Evolutionary conservation across 2,329 filamentous ascomycete species (phyloP).

Genomic region (Alternaria sp.): DNA sequence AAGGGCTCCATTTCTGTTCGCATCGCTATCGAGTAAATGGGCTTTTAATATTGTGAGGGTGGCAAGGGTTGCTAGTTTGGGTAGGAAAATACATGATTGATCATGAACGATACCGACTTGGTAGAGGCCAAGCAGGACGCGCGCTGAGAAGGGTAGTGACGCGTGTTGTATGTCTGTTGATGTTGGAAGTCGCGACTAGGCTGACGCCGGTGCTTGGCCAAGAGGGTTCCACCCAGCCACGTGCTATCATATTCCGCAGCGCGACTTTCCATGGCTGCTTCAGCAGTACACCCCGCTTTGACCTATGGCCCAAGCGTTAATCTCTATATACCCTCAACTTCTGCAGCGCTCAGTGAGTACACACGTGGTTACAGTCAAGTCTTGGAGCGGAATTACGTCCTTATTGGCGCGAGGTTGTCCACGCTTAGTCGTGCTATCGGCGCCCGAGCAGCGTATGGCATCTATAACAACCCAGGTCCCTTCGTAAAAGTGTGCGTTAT

Average conservation of each 20-base stretch:
- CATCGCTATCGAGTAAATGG: conserved; percentile 30
- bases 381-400: background rate
- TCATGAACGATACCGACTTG: background rate
- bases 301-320: background rate
- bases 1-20: conserved; percentile 36
- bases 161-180: background rate
- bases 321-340: background rate
- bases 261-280: background rate
- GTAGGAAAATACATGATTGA: background rate
- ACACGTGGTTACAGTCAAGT: background rate
- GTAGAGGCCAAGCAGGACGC: background rate
- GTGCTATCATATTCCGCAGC: background rate
- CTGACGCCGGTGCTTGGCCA: background rate
- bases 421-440: background rate
- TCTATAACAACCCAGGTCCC: background rate
- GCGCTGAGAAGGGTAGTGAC: background rate
- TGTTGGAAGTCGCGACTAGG: background rate
- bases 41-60: background rate
- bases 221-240: background rate
- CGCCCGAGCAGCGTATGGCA: background rate
- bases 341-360: background rate
- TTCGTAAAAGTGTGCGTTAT: background rate
- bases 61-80: background rate
- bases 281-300: background rate
- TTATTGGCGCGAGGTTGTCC: background rate